Base-by-base conservation (phyloP, 768 basidiomycete genomes). In the Trametes coccinea region DNA sequence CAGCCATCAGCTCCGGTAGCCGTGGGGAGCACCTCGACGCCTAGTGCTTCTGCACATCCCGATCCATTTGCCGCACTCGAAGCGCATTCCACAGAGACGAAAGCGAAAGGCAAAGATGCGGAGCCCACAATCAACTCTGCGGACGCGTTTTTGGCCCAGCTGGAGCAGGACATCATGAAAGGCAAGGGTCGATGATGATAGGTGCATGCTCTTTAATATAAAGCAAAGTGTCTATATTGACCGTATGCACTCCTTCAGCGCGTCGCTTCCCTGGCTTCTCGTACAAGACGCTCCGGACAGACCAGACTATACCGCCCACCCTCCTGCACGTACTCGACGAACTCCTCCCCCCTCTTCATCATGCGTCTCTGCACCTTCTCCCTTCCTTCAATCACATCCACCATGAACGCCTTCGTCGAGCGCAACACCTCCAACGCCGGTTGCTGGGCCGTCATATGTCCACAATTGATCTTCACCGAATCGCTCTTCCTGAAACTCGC, bases 91-190 rank as follows among this genome's bases (percentile, higher is more conserved):
- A 59, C 1, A 27, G 47, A 69, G 16, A 52, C 58, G 2, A 53
- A 44, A 31, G 33, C 46, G 10, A 53, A 58, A 30, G 61, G 52
- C 29, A 70, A 68, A 59, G 61, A 33, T 31, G 77, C 70, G 63
- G 58, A 44, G 69, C 76, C 30, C 47, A 3, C 45, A 29, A 66
- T 68, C 10, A 68, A 72, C 49, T 79, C 80, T 22, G 88, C 89
- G 1, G 89, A 90, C 60, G 76, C 75, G 30, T 92, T 92, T 67
- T 69, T 92, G 54, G 84, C 88, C 11, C 79, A 82, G 59, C 76
- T 92, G 11, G 87, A 89, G 72, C 75, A 77, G 47, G 88, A 90
- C 46, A 83, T 91, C 44, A 69, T 83, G 40, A 66, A 70, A 60
- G 66, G 69, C 58, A 74, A 70, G 64, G 17, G 61, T 33, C 48